Evolutionary conservation across 352 stramenopile species (phyloP).

Genomic region (Phytopythium montanum): DNA sequence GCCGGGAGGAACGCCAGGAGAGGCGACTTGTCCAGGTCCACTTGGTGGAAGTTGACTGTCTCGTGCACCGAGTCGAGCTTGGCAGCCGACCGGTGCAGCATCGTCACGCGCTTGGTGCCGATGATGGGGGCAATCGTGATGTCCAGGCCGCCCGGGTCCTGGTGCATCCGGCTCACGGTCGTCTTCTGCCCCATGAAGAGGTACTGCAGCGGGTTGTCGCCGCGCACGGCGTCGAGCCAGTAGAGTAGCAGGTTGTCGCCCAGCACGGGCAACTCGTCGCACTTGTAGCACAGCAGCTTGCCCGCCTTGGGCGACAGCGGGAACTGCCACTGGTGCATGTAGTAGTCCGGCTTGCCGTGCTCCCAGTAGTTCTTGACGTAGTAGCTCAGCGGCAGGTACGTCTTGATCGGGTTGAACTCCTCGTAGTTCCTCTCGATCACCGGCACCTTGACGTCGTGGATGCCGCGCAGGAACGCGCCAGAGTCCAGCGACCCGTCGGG

Average conservation of each 20-base stretch:
- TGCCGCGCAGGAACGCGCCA: conserved; percentile 52
- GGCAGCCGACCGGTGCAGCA: conserved; percentile 65
- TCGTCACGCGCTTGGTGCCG: conserved; percentile 71
- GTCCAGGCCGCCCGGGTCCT: conserved; percentile 87
- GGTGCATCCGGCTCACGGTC: conserved; percentile 89
- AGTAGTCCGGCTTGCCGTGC: conserved; percentile 78
- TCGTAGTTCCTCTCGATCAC: conserved; percentile 81
- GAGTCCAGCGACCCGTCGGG: conserved; percentile 51
- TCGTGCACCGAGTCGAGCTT: conserved; percentile 87
- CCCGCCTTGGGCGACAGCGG: conserved; percentile 67
- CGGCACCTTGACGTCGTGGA: conserved; percentile 77
- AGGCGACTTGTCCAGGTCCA: conserved; percentile 86
- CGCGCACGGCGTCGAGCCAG: conserved; percentile 87
- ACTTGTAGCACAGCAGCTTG: conserved; percentile 84
- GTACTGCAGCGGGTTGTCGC: conserved; percentile 92
- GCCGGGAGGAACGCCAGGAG: conserved; percentile 84
- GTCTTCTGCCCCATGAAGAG: conserved; percentile 93
- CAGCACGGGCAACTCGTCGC: conserved; percentile 85
- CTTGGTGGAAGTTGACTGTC: conserved; percentile 72
- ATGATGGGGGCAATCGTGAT: conserved; percentile 95
- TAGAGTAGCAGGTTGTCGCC: conserved; percentile 91
- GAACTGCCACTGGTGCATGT: conserved; percentile 96
- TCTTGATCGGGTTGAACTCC: conserved; percentile 74
- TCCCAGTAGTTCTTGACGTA: conserved; percentile 85
- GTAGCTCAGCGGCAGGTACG: conserved; percentile 55